Conservation (phyloP, 345 rosid genomes). For the Tarenaya hassleriana region DNA sequence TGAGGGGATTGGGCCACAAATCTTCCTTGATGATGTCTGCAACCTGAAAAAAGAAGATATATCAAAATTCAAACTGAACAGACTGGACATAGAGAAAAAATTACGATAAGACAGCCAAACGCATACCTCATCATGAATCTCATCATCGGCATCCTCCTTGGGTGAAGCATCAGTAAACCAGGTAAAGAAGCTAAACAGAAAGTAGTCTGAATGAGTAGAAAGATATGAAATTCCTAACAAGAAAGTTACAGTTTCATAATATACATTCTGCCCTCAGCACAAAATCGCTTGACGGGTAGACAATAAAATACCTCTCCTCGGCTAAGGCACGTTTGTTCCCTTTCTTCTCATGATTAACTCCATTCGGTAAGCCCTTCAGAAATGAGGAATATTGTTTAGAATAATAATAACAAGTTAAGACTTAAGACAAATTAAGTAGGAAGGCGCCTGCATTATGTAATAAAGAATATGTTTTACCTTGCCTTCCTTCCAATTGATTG, state of each 20-base stretch:
- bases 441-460: neutral
- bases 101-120: conserved; percentile 5
- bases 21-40: conserved; percentile 95
- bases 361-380: conserved; percentile 76
- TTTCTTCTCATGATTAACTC: conserved; percentile 73
- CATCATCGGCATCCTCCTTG: conserved; percentile 51
- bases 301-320: conserved; percentile 59
- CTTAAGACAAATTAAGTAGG: neutral
- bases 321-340: conserved; percentile 71
- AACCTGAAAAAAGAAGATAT: conserved; percentile 40
- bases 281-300: neutral
- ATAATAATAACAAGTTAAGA: conserved; percentile 9
- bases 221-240: neutral
- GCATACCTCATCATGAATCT: conserved; percentile 72
- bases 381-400: conserved; percentile 16
- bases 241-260: neutral
- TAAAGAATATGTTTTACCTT: conserved; percentile 37
- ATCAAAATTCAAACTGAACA: neutral
- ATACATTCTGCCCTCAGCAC: neutral
- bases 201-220: neutral
- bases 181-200: conserved; percentile 64
- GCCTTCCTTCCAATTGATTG: conserved; percentile 90
- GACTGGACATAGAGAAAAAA: neutral
- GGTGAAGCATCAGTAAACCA: conserved; percentile 66
- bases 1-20: conserved; percentile 87